phyloP scores from a whole-genome alignment of 2,329 filamentous ascomycete species.

The Xylariaceae sp. region DNA sequence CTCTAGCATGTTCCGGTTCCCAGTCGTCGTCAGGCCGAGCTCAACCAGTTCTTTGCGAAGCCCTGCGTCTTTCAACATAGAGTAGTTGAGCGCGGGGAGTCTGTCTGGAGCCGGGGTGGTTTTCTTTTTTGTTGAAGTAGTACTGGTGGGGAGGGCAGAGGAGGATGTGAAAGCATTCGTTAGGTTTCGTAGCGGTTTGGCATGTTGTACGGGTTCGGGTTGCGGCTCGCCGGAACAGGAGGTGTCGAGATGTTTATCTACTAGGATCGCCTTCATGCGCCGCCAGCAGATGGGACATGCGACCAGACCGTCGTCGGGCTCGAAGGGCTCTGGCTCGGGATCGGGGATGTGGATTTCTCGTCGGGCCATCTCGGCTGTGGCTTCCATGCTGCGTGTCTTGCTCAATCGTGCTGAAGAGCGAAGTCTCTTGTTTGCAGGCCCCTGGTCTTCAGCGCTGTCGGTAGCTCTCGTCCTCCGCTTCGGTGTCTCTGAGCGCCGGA shows the following conservation, averaged over 20 bases:
- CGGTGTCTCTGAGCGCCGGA: constrained; percentile 25
- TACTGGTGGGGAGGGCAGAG: constrained; percentile 12
- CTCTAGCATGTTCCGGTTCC: constrained; percentile 66
- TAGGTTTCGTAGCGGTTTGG: constrained; percentile 9
- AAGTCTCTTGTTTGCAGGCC: constrained; percentile 43
- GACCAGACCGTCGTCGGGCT: constrained; percentile 68
- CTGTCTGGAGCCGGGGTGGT: constrained; percentile 48
- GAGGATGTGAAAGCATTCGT: constrained; percentile 14
- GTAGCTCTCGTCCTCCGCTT: constrained; percentile 51
- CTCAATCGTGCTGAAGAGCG: constrained; percentile 50
- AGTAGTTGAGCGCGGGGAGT: constrained; percentile 79
- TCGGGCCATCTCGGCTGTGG: constrained; percentile 34
- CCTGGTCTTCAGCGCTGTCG: constrained; percentile 25
- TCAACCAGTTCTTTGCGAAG: constrained; percentile 79
- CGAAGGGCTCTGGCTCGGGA: constrained; percentile 14
- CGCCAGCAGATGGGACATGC: constrained; percentile 77
- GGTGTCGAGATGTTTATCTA: constrained; percentile 77
- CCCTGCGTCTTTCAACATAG: constrained; percentile 72
- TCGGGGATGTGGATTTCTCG: constrained; percentile 29
- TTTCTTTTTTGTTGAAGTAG: constrained; percentile 9
- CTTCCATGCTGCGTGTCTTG: constrained; percentile 38
- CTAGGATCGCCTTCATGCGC: constrained; percentile 73
- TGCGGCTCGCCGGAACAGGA: constrained; percentile 43
- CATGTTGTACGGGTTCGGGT: constrained; percentile 21
- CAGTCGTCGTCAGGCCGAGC: constrained; percentile 69